Evolutionary conservation across 208 protist species (phyloP).

Genomic region (Trypanosoma caninum): DNA sequence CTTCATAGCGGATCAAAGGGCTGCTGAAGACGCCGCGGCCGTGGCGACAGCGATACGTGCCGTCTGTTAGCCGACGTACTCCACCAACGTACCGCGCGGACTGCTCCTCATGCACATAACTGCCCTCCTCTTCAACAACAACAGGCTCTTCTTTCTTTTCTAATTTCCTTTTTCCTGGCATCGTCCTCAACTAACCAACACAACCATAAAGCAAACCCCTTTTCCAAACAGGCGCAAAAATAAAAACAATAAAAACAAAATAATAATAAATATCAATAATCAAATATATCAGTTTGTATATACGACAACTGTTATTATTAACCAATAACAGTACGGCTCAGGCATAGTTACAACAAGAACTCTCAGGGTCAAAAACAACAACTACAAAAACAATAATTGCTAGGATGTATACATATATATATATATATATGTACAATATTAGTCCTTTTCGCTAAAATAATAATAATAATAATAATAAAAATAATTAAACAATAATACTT

Average conservation of each 20-base stretch:
- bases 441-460: too few species aligned
- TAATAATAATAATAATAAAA: not conserved
- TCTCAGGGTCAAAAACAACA: too few species aligned
- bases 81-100: constrained; percentile 57
- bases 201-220: not conserved
- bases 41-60: constrained; percentile 46
- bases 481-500: not conserved
- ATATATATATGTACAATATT: too few species aligned
- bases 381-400: too few species aligned
- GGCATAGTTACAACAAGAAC: too few species aligned
- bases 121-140: constrained; percentile 68
- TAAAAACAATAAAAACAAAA: not conserved
- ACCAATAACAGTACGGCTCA: too few species aligned
- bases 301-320: too few species aligned
- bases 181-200: constrained; percentile 11
- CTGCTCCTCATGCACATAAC: constrained; percentile 67
- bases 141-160: constrained; percentile 70
- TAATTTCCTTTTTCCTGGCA: constrained; percentile 79
- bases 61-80: constrained; percentile 40
- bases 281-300: too few species aligned
- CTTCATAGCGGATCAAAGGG: constrained; percentile 67
- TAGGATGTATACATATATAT: too few species aligned
- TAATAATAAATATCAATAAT: not conserved
- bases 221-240: not conserved
- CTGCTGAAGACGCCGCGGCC: constrained; percentile 71